These are phyloP conservation scores for Lepidium aucheri DNA, from an alignment of 345 rosid species.

Conservation along the genomic window DNA sequence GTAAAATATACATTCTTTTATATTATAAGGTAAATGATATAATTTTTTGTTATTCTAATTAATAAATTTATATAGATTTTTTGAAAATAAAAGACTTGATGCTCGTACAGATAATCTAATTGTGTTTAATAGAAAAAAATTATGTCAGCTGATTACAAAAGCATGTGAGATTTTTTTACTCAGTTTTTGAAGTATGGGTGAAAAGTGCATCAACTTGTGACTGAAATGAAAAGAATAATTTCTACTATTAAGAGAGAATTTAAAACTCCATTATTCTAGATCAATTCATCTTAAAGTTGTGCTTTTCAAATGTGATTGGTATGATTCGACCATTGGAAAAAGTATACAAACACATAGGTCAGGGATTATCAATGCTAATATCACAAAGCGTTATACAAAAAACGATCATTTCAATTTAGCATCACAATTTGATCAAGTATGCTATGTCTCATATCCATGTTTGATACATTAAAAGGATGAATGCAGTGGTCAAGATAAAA, in stretches of 20 bases:
- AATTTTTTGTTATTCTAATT: not conserved
- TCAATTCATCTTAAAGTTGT: not conserved
- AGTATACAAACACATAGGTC: not conserved
- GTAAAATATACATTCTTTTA: not conserved
- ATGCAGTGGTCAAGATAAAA: no score
- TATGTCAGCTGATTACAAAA: not conserved
- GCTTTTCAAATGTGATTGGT: not conserved
- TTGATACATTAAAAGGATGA: no score
- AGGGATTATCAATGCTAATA: no score
- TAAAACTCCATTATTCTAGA: not conserved
- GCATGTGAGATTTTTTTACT: not conserved
- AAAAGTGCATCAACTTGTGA: not conserved
- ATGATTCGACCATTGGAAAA: not conserved
- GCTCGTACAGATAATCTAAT: not conserved
- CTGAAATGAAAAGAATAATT: not conserved
- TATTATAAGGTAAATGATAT: not conserved
- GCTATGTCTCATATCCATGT: no score
- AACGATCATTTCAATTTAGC: no score
- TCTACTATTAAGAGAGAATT: not conserved
- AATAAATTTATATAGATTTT: not conserved
- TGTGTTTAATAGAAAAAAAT: not conserved
- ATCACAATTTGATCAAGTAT: no score
- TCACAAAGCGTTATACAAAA: not conserved
- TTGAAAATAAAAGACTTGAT: not conserved
- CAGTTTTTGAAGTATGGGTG: not conserved